phyloP scores from a whole-genome alignment of 352 stramenopile genomes.

The Phytopythium montanum region DNA sequence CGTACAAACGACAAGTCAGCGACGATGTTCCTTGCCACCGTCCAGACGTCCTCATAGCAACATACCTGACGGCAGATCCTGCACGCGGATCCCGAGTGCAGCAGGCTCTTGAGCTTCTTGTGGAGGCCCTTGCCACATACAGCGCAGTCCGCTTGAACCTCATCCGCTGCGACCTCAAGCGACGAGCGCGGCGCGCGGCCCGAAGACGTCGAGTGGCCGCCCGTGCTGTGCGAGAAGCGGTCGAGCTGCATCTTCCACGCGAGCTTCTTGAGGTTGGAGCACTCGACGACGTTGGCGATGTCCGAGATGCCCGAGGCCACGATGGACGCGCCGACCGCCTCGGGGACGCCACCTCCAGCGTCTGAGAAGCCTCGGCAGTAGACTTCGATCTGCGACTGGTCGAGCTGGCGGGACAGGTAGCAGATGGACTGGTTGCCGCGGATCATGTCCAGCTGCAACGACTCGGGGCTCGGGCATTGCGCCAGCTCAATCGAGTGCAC shows the following conservation, averaged over 20 bases:
- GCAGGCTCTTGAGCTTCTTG: constrained; percentile 27
- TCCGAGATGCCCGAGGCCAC: constrained; percentile 24
- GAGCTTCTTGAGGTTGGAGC: constrained; percentile 53
- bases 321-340: constrained; percentile 22
- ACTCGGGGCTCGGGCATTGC: constrained; percentile 19
- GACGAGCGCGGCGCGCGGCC: constrained; percentile 4
- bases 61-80: constrained; percentile 32
- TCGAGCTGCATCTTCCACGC: constrained; percentile 27
- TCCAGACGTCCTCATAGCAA: not conserved
- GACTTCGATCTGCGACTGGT: constrained; percentile 34
- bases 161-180: constrained; percentile 8
- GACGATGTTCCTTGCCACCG: not conserved
- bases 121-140: constrained; percentile 33
- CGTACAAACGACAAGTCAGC: constrained; percentile 1
- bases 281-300: constrained; percentile 28
- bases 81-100: constrained; percentile 26
- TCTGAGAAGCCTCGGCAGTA: constrained; percentile 44
- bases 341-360: constrained; percentile 31
- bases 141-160: constrained; percentile 18
- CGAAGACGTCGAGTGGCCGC: constrained; percentile 3
- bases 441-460: constrained; percentile 26
- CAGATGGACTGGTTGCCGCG: constrained; percentile 46
- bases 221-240: constrained; percentile 3
- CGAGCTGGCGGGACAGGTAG: constrained; percentile 41
- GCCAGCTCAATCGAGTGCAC: constrained; percentile 37